These are phyloP conservation scores for Flaveria sonorensis DNA, from an alignment of 129 eudicot genomes.

Conservation along the genomic window DNA sequence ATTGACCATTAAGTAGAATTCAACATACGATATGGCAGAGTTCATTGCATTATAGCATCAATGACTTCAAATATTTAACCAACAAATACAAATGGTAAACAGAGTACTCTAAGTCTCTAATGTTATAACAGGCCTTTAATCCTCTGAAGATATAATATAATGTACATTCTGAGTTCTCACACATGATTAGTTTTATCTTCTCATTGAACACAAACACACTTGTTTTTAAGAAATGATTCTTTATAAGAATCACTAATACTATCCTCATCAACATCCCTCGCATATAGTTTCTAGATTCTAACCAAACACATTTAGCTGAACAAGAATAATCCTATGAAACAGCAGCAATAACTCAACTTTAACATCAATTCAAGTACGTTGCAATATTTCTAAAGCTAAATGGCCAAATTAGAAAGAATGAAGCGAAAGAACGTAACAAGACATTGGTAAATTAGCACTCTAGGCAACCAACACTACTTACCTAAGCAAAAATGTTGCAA, in stretches of 20 bases:
- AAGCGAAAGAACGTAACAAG: too few species aligned
- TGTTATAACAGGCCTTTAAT: not conserved
- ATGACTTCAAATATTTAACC: not conserved
- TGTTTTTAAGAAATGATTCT: not conserved
- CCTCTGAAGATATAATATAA: not conserved
- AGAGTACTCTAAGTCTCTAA: not conserved
- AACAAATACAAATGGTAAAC: not conserved
- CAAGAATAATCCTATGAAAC: not conserved
- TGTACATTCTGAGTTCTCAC: not conserved
- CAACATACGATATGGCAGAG: not conserved
- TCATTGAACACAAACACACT: not conserved
- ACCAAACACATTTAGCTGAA: conserved; percentile 18
- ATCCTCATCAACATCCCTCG: not conserved
- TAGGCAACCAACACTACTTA: too few species aligned
- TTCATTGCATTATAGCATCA: not conserved
- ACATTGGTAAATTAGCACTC: too few species aligned
- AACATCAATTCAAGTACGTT: too few species aligned
- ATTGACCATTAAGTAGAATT: not conserved
- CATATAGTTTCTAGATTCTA: not conserved
- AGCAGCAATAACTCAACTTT: too few species aligned
- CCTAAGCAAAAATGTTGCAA: too few species aligned
- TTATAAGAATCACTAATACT: not conserved
- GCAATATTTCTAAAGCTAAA: too few species aligned
- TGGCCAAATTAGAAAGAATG: too few species aligned
- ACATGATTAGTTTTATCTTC: not conserved